These are phyloP conservation scores for Pleurotus eryngii DNA, from an alignment of 768 basidiomycete species.

Conservation along the genomic window DNA sequence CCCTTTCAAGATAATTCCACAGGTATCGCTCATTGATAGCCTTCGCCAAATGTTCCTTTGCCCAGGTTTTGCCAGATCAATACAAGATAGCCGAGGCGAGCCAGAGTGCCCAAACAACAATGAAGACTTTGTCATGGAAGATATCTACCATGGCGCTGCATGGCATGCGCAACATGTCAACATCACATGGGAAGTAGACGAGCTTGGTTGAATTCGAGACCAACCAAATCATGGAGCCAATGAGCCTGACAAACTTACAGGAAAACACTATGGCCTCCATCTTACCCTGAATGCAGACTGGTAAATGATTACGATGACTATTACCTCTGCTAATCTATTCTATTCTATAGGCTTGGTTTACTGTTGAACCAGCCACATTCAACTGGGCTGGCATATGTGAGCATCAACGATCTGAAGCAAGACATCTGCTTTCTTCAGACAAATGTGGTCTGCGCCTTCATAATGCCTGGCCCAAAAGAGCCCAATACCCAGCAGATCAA, in stretches of 20 bases:
- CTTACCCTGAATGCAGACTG: slow-evolving; percentile 23
- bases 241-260: slow-evolving; percentile 2
- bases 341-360: slow-evolving; percentile 19
- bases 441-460: slow-evolving; percentile 18
- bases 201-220: slow-evolving; percentile 14
- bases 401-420: slow-evolving; percentile 19
- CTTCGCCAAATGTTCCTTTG: slow-evolving; percentile 16
- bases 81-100: slow-evolving; percentile 10
- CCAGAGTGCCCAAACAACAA: slow-evolving; percentile 12
- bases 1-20: slow-evolving; percentile 13
- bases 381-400: slow-evolving; percentile 18
- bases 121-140: slow-evolving; percentile 20
- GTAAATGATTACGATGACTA: slow-evolving; percentile 12
- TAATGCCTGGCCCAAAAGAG: slow-evolving; percentile 24
- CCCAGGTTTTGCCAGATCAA: slow-evolving; percentile 10
- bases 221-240: not conserved
- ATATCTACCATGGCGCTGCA: slow-evolving; percentile 17
- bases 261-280: slow-evolving; percentile 19
- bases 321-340: not conserved
- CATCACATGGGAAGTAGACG: slow-evolving; percentile 13
- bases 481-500: slow-evolving; percentile 23
- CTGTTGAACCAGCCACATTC: slow-evolving; percentile 18
- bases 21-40: slow-evolving; percentile 19
- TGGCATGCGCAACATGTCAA: slow-evolving; percentile 14
- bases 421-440: slow-evolving; percentile 16